Conservation (phyloP, 495 filamentous ascomycete genomes). For the Xanthoparmelia taractica region DNA sequence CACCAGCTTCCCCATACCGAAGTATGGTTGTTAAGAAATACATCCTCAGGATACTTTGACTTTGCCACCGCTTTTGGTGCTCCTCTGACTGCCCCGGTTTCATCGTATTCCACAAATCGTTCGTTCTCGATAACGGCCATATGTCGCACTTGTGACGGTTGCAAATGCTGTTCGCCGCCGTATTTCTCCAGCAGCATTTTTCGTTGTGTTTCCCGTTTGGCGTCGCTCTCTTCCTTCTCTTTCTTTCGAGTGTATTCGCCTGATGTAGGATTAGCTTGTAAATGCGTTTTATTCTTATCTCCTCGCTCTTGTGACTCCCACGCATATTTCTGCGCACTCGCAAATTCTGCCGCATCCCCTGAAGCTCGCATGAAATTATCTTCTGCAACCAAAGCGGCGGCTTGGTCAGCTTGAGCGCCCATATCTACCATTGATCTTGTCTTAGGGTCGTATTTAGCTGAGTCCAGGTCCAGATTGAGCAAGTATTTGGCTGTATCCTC, state of each 20-base stretch:
- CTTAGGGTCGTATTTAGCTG: conserved; percentile 96
- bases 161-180: conserved; percentile 61
- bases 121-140: conserved; percentile 71
- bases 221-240: conserved; percentile 59
- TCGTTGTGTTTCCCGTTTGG: conserved; percentile 57
- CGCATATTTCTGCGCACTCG: conserved; percentile 77
- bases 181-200: conserved; percentile 79
- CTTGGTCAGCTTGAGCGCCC: conserved; percentile 74
- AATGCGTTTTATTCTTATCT: conserved; percentile 66
- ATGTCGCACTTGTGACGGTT: conserved; percentile 54
- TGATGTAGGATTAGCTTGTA: conserved; percentile 94
- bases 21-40: conserved; percentile 83
- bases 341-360: conserved; percentile 92
- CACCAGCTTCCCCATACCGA: conserved; percentile 98
- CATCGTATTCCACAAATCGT: conserved; percentile 91
- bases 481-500: conserved; percentile 99
- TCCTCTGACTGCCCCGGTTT: conserved; percentile 80
- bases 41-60: conserved; percentile 86
- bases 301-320: conserved; percentile 88
- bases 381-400: conserved; percentile 83
- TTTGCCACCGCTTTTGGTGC: conserved; percentile 64
- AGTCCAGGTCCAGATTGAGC: conserved; percentile 88
- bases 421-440: conserved; percentile 88
- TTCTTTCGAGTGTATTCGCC: conserved; percentile 78
- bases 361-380: conserved; percentile 87